These are phyloP conservation scores for Penicillium paneum DNA, from an alignment of 2,329 filamentous ascomycete species.

Conservation along the genomic window DNA sequence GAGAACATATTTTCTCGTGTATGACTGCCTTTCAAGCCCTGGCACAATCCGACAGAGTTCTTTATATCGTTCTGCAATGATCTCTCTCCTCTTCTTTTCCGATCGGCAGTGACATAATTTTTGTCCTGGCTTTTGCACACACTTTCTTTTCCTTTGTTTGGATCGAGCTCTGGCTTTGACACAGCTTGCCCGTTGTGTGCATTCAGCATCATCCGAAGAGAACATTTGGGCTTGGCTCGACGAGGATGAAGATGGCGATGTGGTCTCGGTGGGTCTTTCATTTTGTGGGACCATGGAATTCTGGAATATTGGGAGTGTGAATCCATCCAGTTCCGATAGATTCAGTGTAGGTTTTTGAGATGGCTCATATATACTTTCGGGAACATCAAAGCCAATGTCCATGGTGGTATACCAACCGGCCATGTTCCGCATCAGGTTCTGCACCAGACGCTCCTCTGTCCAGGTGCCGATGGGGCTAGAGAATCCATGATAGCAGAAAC, in stretches of 20 bases:
- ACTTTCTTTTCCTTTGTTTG: constrained; percentile 18
- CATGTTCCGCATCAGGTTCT: constrained; percentile 22
- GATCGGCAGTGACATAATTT: constrained; percentile 21
- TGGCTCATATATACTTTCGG: background rate
- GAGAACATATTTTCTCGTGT: constrained; percentile 20
- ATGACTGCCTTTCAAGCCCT: constrained; percentile 14
- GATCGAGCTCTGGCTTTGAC: background rate
- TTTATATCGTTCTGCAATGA: constrained; percentile 15
- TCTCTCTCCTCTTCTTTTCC: constrained; percentile 21
- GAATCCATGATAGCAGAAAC: constrained; percentile 24
- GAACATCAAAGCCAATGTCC: constrained; percentile 9
- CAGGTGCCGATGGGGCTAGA: constrained; percentile 20
- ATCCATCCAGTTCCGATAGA: constrained; percentile 1
- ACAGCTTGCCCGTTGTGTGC: constrained; percentile 5
- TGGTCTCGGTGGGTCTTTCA: background rate
- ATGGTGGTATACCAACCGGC: constrained; percentile 12
- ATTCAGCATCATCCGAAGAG: background rate
- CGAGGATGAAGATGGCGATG: background rate
- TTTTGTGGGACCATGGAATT: background rate
- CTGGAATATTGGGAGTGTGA: background rate
- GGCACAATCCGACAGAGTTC: constrained; percentile 17
- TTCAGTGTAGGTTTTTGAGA: background rate
- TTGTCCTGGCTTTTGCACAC: constrained; percentile 20
- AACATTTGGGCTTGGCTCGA: background rate
- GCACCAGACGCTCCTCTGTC: constrained; percentile 21